These are phyloP conservation scores for Entamoeba histolytica DNA, from an alignment of 208 protist genomes.

Conservation along the genomic window DNA sequence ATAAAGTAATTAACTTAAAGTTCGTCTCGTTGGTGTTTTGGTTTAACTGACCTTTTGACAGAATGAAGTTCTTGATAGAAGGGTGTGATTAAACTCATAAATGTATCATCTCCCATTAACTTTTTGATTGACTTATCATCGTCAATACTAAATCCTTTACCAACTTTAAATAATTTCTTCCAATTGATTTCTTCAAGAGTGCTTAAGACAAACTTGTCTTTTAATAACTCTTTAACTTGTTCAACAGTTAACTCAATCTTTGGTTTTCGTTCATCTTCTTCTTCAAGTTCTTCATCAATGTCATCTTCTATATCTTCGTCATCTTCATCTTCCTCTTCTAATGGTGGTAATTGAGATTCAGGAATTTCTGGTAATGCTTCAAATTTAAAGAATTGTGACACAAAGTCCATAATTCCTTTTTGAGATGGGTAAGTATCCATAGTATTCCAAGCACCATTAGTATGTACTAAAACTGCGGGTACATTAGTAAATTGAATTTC, in stretches of 20 bases:
- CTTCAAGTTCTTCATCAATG: background rate
- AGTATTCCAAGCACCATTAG: background rate
- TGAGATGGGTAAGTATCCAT: background rate
- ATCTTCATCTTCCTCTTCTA: background rate
- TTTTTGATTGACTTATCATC: background rate
- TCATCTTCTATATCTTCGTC: background rate
- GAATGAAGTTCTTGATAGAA: background rate
- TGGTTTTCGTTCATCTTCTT: background rate
- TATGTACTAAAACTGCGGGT: background rate
- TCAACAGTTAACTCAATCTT: background rate
- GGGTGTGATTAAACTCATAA: background rate
- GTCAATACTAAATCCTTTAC: background rate
- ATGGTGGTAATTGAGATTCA: background rate
- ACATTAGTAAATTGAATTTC: background rate
- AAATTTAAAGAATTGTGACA: background rate
- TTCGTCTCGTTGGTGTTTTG: background rate
- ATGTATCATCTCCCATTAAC: background rate
- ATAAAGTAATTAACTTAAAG: background rate
- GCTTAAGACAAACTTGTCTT: background rate
- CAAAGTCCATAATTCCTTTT: background rate
- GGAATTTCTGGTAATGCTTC: background rate
- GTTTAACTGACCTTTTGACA: background rate
- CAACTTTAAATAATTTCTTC: background rate
- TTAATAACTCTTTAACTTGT: background rate
- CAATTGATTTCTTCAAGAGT: background rate